These are phyloP conservation scores for Baudoinia panamericana DNA, from an alignment of 495 filamentous ascomycete genomes.

Conservation along the genomic window DNA sequence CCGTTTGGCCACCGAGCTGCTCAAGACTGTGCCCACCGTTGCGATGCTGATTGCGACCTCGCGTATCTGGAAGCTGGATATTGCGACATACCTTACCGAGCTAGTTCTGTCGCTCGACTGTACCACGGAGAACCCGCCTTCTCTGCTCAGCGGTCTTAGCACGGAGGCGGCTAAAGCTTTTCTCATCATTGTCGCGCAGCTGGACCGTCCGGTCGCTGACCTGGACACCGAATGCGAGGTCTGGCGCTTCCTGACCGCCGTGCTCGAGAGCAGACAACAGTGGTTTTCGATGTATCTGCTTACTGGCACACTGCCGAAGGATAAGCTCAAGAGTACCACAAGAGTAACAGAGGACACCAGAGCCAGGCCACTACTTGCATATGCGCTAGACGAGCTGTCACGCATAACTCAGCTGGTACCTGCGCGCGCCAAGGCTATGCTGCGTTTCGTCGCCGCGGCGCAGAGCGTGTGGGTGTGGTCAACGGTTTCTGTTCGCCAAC, in stretches of 20 bases:
- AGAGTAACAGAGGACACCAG: slow-evolving; percentile 21
- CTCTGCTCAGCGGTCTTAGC: slow-evolving; percentile 76
- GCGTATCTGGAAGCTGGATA: slow-evolving; percentile 48
- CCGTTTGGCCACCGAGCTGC: slow-evolving; percentile 62
- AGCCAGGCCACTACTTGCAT: slow-evolving; percentile 43
- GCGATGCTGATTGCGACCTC: slow-evolving; percentile 66
- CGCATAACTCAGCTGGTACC: slow-evolving; percentile 50
- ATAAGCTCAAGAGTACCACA: slow-evolving; percentile 44
- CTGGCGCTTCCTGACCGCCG: slow-evolving; percentile 77
- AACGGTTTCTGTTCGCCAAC: slow-evolving; percentile 59
- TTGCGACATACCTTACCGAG: slow-evolving; percentile 56
- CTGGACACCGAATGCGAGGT: slow-evolving; percentile 47
- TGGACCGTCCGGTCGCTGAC: slow-evolving; percentile 64
- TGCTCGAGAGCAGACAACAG: slow-evolving; percentile 81
- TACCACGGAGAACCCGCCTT: slow-evolving; percentile 52
- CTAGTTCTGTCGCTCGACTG: slow-evolving; percentile 57
- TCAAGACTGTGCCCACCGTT: slow-evolving; percentile 60
- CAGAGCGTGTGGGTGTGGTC: slow-evolving; percentile 92
- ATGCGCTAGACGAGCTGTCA: slow-evolving; percentile 61
- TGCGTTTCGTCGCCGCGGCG: slow-evolving; percentile 72
- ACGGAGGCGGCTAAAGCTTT: slow-evolving; percentile 71
- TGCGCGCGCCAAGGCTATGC: slow-evolving; percentile 52
- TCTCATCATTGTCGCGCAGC: slow-evolving; percentile 57
- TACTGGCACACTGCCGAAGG: slow-evolving; percentile 69
- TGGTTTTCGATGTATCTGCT: slow-evolving; percentile 90